Evolutionary conservation across 768 basidiomycete species (phyloP).

Genomic region (Panus rudis): DNA sequence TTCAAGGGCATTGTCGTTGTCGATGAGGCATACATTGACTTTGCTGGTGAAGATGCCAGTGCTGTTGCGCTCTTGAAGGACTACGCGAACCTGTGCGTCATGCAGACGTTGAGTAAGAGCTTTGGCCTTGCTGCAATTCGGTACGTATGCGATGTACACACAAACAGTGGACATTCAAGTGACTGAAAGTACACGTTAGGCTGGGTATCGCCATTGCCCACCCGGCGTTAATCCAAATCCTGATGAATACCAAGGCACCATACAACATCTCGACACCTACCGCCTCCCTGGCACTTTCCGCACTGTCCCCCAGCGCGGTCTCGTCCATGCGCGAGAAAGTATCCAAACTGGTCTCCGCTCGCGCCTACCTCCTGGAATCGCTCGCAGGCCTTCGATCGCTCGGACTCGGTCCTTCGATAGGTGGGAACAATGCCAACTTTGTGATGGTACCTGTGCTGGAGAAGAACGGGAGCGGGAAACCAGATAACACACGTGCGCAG

Average conservation of each 20-base stretch:
- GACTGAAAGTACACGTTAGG: conserved; percentile 30
- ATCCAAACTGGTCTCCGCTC: conserved; percentile 48
- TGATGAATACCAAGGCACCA: conserved; percentile 94
- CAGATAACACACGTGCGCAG: conserved; percentile 56
- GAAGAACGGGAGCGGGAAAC: conserved; percentile 29
- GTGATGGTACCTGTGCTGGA: conserved; percentile 71
- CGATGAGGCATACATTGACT: conserved; percentile 98
- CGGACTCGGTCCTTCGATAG: conserved; percentile 64
- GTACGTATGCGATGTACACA: conserved; percentile 36
- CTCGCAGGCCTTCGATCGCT: conserved; percentile 41
- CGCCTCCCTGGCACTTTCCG: conserved; percentile 72
- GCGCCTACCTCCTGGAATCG: conserved; percentile 42
- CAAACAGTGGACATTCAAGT: not conserved
- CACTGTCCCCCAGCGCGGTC: conserved; percentile 64
- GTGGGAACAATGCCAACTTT: conserved; percentile 88
- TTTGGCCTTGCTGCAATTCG: conserved; percentile 95
- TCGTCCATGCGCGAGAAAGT: conserved; percentile 60
- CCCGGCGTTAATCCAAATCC: conserved; percentile 82
- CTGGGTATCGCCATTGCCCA: conserved; percentile 88
- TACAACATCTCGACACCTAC: conserved; percentile 95
- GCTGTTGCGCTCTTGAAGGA: conserved; percentile 68
- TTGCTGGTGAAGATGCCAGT: conserved; percentile 54
- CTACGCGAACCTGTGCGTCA: conserved; percentile 87
- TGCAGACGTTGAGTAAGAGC: conserved; percentile 94
- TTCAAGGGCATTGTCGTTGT: conserved; percentile 92